Percentiles rank a stretch among this genome's conserved stretches.
Evolutionary conservation across 83 land plant genomes (phyloP).

Genomic region (Thuja plicata): DNA sequence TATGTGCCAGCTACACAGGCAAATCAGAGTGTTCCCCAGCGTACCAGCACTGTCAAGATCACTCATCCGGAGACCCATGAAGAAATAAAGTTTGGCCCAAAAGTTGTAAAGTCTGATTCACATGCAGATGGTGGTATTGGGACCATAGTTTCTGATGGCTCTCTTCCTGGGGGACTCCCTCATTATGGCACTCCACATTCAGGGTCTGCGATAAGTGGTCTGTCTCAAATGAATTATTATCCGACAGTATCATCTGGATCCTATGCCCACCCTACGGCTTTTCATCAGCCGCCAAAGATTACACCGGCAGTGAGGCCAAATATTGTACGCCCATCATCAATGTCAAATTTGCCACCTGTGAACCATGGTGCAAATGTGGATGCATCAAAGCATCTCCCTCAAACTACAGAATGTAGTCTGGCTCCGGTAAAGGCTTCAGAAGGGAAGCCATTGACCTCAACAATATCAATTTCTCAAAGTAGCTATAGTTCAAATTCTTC

Average conservation of each 20-base stretch:
- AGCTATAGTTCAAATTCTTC: not conserved
- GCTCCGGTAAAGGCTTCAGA: not conserved
- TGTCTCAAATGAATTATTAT: slow-evolving; percentile 41
- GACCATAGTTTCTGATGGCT: slow-evolving; percentile 20
- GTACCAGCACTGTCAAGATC: slow-evolving; percentile 74
- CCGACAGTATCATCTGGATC: slow-evolving; percentile 27
- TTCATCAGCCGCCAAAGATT: slow-evolving; percentile 16
- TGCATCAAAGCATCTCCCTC: not conserved
- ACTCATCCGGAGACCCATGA: slow-evolving; percentile 94
- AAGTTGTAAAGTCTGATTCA: slow-evolving; percentile 42
- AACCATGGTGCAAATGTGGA: slow-evolving; percentile 2
- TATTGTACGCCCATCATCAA: not conserved
- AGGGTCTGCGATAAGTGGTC: slow-evolving; percentile 15
- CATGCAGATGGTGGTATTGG: slow-evolving; percentile 37
- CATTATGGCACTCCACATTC: slow-evolving; percentile 52
- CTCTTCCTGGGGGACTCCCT: slow-evolving; percentile 42
- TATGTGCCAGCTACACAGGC: slow-evolving; percentile 8
- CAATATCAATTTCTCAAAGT: not conserved
- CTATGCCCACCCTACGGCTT: slow-evolving; percentile 28
- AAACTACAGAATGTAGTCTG: not conserved
- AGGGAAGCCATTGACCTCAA: not conserved
- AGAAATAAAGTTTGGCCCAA: slow-evolving; percentile 67
- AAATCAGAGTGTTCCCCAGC: slow-evolving; percentile 26
- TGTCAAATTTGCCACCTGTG: not conserved
- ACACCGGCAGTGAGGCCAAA: not conserved